A percentile compares a stretch with the other conserved stretches of the same genome.
Evolutionary conservation across 1,139 yeast genomes (phyloP).

Genomic region (Geotrichum europaeum): DNA sequence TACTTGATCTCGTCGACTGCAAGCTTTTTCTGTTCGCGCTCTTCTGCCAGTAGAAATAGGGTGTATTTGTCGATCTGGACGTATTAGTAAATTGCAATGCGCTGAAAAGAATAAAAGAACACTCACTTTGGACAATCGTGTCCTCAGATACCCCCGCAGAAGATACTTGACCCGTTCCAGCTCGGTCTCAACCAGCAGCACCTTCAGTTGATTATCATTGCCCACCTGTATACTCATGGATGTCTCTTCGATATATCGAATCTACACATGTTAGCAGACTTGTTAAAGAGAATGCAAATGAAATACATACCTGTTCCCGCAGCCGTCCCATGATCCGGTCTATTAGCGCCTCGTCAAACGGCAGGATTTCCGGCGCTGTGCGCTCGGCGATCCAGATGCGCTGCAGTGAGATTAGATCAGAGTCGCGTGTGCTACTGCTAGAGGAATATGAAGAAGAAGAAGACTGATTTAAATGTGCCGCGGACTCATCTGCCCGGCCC

Average conservation of each 20-base stretch:
- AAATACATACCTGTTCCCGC: constrained; percentile 43
- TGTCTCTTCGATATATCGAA: constrained; percentile 60
- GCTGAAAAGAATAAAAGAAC: not conserved
- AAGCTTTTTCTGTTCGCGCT: constrained; percentile 35
- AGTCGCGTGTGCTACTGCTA: not conserved
- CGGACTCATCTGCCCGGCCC: not conserved
- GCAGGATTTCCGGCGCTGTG: constrained; percentile 75
- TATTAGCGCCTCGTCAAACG: constrained; percentile 58
- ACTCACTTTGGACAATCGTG: constrained; percentile 45
- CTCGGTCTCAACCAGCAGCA: constrained; percentile 85
- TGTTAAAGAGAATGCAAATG: not conserved
- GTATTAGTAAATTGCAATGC: not conserved
- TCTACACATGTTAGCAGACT: constrained; percentile 25
- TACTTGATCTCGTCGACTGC: constrained; percentile 60
- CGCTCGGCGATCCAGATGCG: constrained; percentile 79
- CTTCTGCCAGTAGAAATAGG: constrained; percentile 43
- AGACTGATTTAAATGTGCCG: not conserved
- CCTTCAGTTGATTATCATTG: constrained; percentile 66
- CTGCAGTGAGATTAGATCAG: constrained; percentile 39
- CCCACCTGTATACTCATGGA: constrained; percentile 50
- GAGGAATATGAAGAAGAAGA: not conserved
- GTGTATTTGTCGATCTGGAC: constrained; percentile 58
- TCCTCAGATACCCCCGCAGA: constrained; percentile 69
- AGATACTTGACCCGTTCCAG: constrained; percentile 79
- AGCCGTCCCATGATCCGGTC: constrained; percentile 53